Evolutionary conservation across 2,329 filamentous ascomycete species (phyloP), one percentile per base, ranked within the genome.

Genomic region (Fusarium nematophilum): DNA sequence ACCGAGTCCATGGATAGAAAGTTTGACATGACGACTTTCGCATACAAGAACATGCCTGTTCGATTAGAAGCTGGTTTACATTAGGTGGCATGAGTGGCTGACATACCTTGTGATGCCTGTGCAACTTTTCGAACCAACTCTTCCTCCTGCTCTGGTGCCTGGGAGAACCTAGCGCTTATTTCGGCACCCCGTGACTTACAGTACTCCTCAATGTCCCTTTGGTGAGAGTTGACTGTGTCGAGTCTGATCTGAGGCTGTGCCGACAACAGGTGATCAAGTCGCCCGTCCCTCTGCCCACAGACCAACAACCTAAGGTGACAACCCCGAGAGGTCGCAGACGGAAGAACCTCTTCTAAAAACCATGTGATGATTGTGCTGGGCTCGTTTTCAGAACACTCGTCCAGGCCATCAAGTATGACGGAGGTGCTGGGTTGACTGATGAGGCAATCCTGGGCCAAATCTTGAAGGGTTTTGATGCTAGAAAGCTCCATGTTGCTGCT

Each of bases 361-460:
- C 52, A 55, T 0, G 0, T 5, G 0, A 55, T 3, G 0, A 21
- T 11, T 0, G 3, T 0, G 0, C 53, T 15, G 0, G 2, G 0
- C 6, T 55, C 29, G 0, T 2, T 15, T 0, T 1, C 14, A 0
- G 7, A 0, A 0, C 13, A 31, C 0, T 55, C 48, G 1, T 55
- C 38, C 2, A 55, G 6, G 0, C 52, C 52, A 0, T 55, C 52
- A 5, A 55, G 21, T 0, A 55, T 1, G 0, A 55, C 8, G 0
- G 4, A n/a, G 0, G 25, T 18, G 0, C 0, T 13, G 0, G 3
- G 4, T 3, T 14, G n/a, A 4, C 31, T n/a, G 0, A 8, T 31
- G 1, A 53, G 1, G 3, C 5, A 45, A 0, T 55, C 48, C 0
- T 3, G 1, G 13, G 31, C 48, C 0, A 53, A 9, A 1, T 1